Conservation (phyloP, 805 yeast species). For the Diddensiella caesifluorescens region DNA sequence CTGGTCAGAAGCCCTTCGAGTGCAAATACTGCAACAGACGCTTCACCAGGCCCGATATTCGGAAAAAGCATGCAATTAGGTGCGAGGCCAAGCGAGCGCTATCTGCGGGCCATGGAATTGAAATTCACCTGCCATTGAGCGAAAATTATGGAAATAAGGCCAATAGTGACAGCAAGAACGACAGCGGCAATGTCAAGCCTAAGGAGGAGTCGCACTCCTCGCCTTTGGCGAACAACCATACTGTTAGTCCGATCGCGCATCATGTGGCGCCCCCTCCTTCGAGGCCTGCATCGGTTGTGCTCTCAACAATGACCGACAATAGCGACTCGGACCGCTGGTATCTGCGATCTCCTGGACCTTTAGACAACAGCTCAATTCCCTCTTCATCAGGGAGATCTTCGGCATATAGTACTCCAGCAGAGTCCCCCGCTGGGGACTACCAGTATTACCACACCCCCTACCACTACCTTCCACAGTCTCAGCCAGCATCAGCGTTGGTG, state of each 20-base stretch:
- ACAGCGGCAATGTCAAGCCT: too few species aligned
- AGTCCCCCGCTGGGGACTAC: constrained; percentile 1
- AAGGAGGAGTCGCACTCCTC: too few species aligned
- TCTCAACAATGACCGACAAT: not conserved
- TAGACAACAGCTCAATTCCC: not conserved
- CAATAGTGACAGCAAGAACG: too few species aligned
- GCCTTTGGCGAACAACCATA: not conserved
- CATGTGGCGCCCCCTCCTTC: constrained; percentile 1
- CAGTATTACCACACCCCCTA: not conserved
- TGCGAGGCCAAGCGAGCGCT: constrained; percentile 20
- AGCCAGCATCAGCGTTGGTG: too few species aligned
- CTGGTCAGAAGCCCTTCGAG: constrained; percentile 79
- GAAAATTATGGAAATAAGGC: not conserved
- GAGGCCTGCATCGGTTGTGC: not conserved
- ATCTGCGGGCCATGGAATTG: not conserved
- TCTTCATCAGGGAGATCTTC: not conserved
- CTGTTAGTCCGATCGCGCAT: not conserved
- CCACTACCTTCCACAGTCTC: not conserved
- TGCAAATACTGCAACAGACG: constrained; percentile 66
- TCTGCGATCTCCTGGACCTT: not conserved
- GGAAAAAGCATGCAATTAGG: constrained; percentile 55
- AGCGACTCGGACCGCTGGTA: not conserved
- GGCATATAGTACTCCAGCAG: constrained; percentile 1
- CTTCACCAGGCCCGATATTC: constrained; percentile 69
- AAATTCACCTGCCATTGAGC: not conserved